Evolutionary conservation across 208 protist species (phyloP).

Genomic region (Herpetomonas samuelpessoai): DNA sequence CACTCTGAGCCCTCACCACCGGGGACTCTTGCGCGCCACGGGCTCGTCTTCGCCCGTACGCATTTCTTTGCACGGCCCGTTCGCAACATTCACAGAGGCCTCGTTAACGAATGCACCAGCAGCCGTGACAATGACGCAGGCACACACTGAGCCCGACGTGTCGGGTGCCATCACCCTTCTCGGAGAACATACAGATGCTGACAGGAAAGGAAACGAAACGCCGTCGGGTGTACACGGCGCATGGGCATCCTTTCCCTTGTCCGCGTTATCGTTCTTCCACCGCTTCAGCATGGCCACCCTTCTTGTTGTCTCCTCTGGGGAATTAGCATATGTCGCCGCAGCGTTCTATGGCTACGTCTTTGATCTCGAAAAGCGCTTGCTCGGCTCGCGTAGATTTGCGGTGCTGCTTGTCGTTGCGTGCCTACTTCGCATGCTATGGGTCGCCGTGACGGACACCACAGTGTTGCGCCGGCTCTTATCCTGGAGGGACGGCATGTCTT

Average conservation of each 20-base stretch:
- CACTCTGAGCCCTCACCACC: neutral
- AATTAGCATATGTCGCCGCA: neutral
- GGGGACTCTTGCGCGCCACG: neutral
- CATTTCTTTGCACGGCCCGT: neutral
- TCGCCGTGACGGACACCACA: neutral
- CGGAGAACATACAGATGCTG: too few species aligned
- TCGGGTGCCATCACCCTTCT: too few species aligned
- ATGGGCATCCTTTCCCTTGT: too few species aligned
- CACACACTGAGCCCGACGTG: too few species aligned
- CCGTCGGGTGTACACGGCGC: too few species aligned
- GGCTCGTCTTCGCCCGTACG: neutral
- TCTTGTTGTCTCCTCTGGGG: neutral
- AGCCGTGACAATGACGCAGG: too few species aligned
- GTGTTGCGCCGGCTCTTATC: neutral
- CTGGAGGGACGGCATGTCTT: neutral
- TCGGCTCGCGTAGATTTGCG: neutral
- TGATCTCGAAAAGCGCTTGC: neutral
- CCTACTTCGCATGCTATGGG: neutral
- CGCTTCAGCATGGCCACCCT: constrained; percentile 6
- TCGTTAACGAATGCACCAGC: too few species aligned
- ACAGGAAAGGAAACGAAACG: too few species aligned
- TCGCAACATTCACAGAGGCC: too few species aligned
- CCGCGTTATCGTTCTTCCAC: neutral
- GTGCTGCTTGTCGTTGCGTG: neutral
- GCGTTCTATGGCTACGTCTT: neutral